Base-by-base conservation (phyloP, 2,329 filamentous ascomycete genomes). In the Tolypocladium tropicale region DNA sequence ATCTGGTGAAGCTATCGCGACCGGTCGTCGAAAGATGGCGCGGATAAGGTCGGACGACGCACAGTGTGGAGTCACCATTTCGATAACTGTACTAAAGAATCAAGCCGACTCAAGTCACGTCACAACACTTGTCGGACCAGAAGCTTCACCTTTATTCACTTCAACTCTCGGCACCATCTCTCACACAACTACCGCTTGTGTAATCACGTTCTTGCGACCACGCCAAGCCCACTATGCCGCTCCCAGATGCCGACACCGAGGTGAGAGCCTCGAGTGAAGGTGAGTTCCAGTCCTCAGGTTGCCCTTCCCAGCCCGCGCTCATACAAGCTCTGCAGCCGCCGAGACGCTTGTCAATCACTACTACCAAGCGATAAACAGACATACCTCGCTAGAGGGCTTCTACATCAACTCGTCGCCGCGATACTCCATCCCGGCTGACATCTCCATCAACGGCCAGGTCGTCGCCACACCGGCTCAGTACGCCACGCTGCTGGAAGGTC, bases 401-500 rank as follows among this genome's bases (percentile, higher is more conserved):
- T 95, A 95, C 76, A 74, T 84, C 61, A 81, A 82, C 67, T 71
- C 77, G 53, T 81, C 80, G 28, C 62, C 77, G 12, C 74, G 77
- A 58, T 81, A 83, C 60, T 66, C 69, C 14, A 73, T 79, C n/a
- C 75, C 77, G 36, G 78, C 89, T 53, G 83, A 85, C 67, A 91
- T 96, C 64, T 81, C 84, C 64, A 86, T 91, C 77, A 95, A 95
- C 73, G 90, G 91, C 63, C 84, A 84, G 52, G 71, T 81, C 2
- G 74, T 89, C 39, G 70, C 79, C 36, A 78, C 82, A 56, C 85
- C 85, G 0, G 73, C 76, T 53, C 83, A 84, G 49, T 86, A 91
- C 64, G 83, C 86, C 63, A 78, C 78, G 21, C 79, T 90, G 32
- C 88, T 91, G 61, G 78, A 84, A 56, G 79, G 79, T 6, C 83